Percentiles rank a stretch among this genome's conserved stretches.
These are phyloP conservation scores for Rhododendron williamsianum DNA, from an alignment of 148 eudicot genomes.

Conservation along the genomic window DNA sequence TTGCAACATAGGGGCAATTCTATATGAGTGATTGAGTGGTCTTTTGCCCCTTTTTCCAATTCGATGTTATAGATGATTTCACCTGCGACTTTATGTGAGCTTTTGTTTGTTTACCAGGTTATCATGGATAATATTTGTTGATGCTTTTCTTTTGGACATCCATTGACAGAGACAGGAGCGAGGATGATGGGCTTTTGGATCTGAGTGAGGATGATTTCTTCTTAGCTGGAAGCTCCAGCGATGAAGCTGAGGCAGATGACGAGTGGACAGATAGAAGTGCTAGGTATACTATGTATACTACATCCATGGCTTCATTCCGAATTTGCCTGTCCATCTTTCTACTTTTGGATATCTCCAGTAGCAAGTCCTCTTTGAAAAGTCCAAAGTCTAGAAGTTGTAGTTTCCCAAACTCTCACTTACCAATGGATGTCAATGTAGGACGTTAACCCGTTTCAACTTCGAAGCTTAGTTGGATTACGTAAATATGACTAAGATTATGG, in stretches of 20 bases:
- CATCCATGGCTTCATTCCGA: not conserved
- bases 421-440: not conserved
- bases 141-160: constrained; percentile 1
- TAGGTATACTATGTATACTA: constrained; percentile 33
- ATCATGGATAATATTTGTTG: not conserved
- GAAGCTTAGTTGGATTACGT: not conserved
- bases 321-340: not conserved
- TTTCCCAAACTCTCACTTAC: not conserved
- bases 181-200: constrained; percentile 87
- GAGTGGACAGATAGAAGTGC: constrained; percentile 89
- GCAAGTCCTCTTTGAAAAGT: not conserved
- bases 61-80: not conserved
- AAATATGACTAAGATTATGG: not conserved
- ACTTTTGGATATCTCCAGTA: not conserved
- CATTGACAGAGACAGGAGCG: constrained; percentile 92
- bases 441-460: not conserved
- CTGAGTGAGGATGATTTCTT: constrained; percentile 89
- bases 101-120: not conserved
- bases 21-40: not conserved
- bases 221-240: constrained; percentile 74
- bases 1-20: not conserved
- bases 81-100: not conserved
- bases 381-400: not conserved
- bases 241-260: constrained; percentile 96
- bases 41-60: not conserved